Evolutionary conservation across 2,329 filamentous ascomycete genomes (phyloP), one percentile per base, ranked within the genome.

Genomic region (Botrytis byssoidea): DNA sequence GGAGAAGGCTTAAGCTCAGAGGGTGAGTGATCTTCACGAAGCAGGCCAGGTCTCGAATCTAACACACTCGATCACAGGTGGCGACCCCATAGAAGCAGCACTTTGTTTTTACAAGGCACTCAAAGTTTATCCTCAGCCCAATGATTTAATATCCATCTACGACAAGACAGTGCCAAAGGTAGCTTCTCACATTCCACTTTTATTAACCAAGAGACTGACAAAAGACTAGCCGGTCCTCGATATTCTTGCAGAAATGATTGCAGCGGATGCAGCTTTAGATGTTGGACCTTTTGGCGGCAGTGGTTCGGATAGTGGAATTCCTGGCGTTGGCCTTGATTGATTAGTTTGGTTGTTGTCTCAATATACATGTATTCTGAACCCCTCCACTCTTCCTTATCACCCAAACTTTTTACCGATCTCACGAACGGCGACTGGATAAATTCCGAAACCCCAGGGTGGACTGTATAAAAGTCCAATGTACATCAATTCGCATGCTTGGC

Each of bases 121-220:
- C 78, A 99, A 99, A 89, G 96, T 98, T 79, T 99, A 99, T 85
- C 96, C 96, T 70, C 92, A 93, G 80, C 96, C 95, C 20, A 89
- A 91, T 79, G 96, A 98, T 81, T 87, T 99, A 80, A 98, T 99
- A 83, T 89, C 89, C 80, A 97, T 99, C 83, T 99, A 99, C 85
- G 96, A 99, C 84, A 97, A 97, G 89, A 98, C 96, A 46, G 95
- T 98, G 64, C 92, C 95, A 79, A 98, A 98, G 92, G 95, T 94
- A 74, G 61, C 25, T 63, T 32, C n/a, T n/a, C 46, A 18, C 83
- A 74, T 82, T 73, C 55, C 25, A 40, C n/a, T 55, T 70, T 57
- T 73, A 40, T 29, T 37, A 37, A 46, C 51, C 71, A 48, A 35
- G 25, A 75, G 57, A 73, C 75, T 78, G 76, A 78, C 69, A 75